Base-by-base conservation (phyloP, 441 rosid species). In the Daphne laureola region DNA sequence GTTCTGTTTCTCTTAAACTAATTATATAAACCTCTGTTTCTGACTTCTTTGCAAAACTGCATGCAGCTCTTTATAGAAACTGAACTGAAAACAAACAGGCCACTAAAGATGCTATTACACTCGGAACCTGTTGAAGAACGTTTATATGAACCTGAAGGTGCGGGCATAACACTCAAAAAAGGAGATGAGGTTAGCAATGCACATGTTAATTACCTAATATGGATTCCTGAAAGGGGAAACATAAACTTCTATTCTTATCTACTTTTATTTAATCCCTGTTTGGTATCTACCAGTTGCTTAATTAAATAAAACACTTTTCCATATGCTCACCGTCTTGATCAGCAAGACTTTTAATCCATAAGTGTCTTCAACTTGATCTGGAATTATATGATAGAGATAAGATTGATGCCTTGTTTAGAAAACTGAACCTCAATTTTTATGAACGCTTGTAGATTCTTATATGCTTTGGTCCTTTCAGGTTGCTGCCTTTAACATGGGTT, bases 401-500 rank as follows among this genome's bases (percentile, higher is more conserved):
- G 23, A 18, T 18, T 18, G 23, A 18, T 18, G 23, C 23, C 23
- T 18, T 18, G 23, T 18, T 18, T 18, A 18, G n/a, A 6, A 4
- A 25, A 41, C 14, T 16, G 45, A 31, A n/a, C 8, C 41, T 17
- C 21, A 14, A 17, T 50, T 27, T 41, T 17, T 15, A 21, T 46
- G 45, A 36, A 1, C 23, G 3, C 23, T 23, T 54, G 15, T 55
- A 12, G 50, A 8, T 4, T 61, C 40, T 25, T 26, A 18, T 48
- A 18, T 58, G 51, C 57, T 73, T 31, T 60, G 14, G 58, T 53
- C 38, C 23, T 67, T 58, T 48, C 74, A 89, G 97, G 72, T 93
- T 18, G 98, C 78, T 44, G 96, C 75, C 42, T 87, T 93, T 77
- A 84, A 89, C 78, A 77, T 87, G 90, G 96, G 97, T 67, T 93